Percentiles rank a stretch among this genome's conserved stretches.
Conservation (phyloP, 2,329 filamentous ascomycete species). For the Dactylellina leptospora region DNA sequence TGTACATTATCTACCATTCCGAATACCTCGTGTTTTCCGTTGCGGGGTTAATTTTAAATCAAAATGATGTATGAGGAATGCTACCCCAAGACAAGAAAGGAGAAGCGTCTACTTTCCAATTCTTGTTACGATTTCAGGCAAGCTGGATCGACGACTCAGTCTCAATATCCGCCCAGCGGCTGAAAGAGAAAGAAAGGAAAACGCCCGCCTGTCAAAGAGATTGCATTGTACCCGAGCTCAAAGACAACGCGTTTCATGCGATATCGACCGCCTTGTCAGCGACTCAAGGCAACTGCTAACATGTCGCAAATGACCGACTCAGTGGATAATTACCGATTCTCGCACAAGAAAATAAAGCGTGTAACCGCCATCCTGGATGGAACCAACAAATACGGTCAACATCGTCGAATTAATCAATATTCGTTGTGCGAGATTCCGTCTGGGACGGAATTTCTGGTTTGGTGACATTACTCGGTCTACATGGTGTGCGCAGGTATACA, state of each 20-base stretch:
- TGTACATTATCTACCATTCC: no score
- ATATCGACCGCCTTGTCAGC: neutral
- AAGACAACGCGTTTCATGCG: constrained; percentile 37
- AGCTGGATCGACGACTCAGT: no score
- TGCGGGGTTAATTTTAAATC: no score
- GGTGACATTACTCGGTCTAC: no score
- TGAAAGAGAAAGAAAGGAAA: neutral
- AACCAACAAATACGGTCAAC: constrained; percentile 50
- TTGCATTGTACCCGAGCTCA: neutral
- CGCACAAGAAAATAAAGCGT: constrained; percentile 3
- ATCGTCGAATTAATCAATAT: no score
- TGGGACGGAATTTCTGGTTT: no score
- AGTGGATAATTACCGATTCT: constrained; percentile 1
- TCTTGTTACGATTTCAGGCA: neutral
- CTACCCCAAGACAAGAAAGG: no score
- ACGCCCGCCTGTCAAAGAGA: neutral
- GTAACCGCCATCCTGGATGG: constrained; percentile 50
- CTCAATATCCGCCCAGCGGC: constrained; percentile 31
- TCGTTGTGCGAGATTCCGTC: no score
- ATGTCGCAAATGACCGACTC: constrained; percentile 11
- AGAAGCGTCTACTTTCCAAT: neutral
- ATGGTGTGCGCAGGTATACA: no score
- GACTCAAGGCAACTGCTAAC: constrained; percentile 25
- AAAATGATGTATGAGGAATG: no score
- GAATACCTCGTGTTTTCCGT: no score